These are phyloP conservation scores for Bolboschoenus planiculmis DNA, from an alignment of 176 grass and related monocot species.

Conservation along the genomic window DNA sequence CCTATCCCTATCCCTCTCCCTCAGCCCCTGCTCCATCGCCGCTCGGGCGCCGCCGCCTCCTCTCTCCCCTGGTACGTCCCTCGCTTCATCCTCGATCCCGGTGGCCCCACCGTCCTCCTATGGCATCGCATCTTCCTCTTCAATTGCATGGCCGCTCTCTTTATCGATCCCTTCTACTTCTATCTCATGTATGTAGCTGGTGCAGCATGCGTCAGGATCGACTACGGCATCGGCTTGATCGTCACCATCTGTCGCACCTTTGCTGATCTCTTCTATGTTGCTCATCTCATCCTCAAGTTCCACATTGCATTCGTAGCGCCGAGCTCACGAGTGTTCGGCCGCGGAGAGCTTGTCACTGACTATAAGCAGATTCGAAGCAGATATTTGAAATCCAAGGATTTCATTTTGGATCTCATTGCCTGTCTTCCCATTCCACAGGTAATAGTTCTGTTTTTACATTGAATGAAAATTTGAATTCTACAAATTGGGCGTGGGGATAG, in stretches of 20 bases:
- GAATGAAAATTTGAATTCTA: not conserved
- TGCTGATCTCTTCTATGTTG: slow-evolving; percentile 81
- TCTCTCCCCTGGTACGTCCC: slow-evolving; percentile 22
- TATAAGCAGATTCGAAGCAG: slow-evolving; percentile 76
- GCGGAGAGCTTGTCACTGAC: slow-evolving; percentile 79
- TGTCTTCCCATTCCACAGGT: slow-evolving; percentile 88
- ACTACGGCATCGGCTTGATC: slow-evolving; percentile 41
- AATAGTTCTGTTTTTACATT: not conserved
- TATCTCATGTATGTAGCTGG: slow-evolving; percentile 62
- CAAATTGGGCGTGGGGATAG: not conserved
- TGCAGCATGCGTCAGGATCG: slow-evolving; percentile 47
- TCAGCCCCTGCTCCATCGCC: slow-evolving; percentile 18
- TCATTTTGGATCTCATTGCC: slow-evolving; percentile 77
- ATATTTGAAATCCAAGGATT: slow-evolving; percentile 77
- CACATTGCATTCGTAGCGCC: slow-evolving; percentile 81
- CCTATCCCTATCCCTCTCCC: slow-evolving; percentile 50
- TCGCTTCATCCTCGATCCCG: slow-evolving; percentile 82
- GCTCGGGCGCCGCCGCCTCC: not conserved
- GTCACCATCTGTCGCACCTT: slow-evolving; percentile 61
- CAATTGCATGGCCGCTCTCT: slow-evolving; percentile 65
- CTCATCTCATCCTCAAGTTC: slow-evolving; percentile 85
- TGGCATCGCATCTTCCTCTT: slow-evolving; percentile 90
- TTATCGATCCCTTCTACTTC: slow-evolving; percentile 90
- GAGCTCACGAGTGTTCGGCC: slow-evolving; percentile 68
- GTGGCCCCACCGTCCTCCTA: slow-evolving; percentile 56